Percentiles rank a stretch among this genome's conserved stretches.
These are phyloP conservation scores for Apiospora aurea DNA, from an alignment of 2,329 filamentous ascomycete genomes.

Conservation along the genomic window DNA sequence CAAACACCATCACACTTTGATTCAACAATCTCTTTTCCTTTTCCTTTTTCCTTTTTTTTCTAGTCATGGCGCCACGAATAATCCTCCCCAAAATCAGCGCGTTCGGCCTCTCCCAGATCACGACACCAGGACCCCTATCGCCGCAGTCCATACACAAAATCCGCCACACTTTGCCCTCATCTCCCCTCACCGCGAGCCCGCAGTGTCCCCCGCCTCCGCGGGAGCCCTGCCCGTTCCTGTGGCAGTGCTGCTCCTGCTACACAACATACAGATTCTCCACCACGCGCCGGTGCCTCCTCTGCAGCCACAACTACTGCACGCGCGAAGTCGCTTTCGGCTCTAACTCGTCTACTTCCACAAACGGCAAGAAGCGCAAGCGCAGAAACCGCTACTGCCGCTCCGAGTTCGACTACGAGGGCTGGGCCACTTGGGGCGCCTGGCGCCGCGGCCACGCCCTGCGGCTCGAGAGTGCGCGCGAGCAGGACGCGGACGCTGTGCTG, in stretches of 20 bases:
- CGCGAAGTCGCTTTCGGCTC: conserved; percentile 24
- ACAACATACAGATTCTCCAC: conserved; percentile 41
- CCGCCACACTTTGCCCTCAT: background rate
- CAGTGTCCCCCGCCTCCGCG: conserved; percentile 33
- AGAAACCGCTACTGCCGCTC: conserved; percentile 33
- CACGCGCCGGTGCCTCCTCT: conserved; percentile 44
- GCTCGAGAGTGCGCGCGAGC: conserved; percentile 26
- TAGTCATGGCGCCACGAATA: background rate
- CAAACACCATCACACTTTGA: background rate
- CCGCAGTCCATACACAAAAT: background rate
- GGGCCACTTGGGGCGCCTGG: conserved; percentile 39
- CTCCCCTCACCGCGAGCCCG: background rate
- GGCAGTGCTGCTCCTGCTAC: conserved; percentile 45
- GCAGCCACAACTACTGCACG: conserved; percentile 38
- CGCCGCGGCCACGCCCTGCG: conserved; percentile 40
- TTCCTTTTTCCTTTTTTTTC: background rate
- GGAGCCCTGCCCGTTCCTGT: conserved; percentile 40
- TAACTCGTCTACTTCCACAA: conserved; percentile 21
- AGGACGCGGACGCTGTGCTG: conserved; percentile 39
- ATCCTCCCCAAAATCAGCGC: background rate
- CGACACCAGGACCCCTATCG: background rate
- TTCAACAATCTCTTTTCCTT: background rate
- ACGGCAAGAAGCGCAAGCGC: conserved; percentile 27
- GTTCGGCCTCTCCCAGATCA: background rate
- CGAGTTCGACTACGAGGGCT: conserved; percentile 41